Conservation (phyloP, 805 yeast genomes). For the Torulaspora indica region DNA sequence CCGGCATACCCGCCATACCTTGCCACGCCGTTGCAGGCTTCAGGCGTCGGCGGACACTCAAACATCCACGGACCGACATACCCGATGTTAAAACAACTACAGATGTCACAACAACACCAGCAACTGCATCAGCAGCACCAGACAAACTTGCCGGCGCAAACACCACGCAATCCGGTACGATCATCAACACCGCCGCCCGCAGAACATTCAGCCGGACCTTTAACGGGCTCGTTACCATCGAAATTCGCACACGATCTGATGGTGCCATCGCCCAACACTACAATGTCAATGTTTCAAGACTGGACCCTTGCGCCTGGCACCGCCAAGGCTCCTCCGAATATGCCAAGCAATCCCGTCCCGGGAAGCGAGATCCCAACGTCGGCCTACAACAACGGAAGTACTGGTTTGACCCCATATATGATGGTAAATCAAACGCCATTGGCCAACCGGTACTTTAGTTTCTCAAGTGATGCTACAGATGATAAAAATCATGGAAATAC, state of each 20-base stretch:
- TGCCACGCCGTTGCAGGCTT: conserved; percentile 35
- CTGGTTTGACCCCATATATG: conserved; percentile 34
- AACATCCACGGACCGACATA: conserved; percentile 22
- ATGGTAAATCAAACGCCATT: conserved; percentile 30
- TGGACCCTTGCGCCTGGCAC: conserved; percentile 27
- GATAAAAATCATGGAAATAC: conserved; percentile 5
- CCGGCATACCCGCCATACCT: conserved; percentile 33
- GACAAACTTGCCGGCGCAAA: not conserved
- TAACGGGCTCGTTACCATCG: conserved; percentile 31
- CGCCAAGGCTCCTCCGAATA: conserved; percentile 9
- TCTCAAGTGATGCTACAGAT: conserved; percentile 22
- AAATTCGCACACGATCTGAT: conserved; percentile 35
- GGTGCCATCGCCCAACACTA: conserved; percentile 32
- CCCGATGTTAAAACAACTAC: conserved; percentile 24
- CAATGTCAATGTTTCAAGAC: conserved; percentile 34
- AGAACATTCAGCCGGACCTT: conserved; percentile 24
- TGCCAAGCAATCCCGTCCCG: conserved; percentile 2
- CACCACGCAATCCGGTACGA: conserved; percentile 6
- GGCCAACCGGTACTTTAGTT: conserved; percentile 28
- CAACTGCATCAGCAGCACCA: conserved; percentile 1
- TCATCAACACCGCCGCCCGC: conserved; percentile 15
- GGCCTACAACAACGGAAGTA: conserved; percentile 21
- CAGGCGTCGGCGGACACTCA: conserved; percentile 26
- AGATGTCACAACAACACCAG: conserved; percentile 22
- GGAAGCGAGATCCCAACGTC: conserved; percentile 11